Base-by-base conservation (phyloP, 768 basidiomycete genomes). In the Amyloporia xantha region DNA sequence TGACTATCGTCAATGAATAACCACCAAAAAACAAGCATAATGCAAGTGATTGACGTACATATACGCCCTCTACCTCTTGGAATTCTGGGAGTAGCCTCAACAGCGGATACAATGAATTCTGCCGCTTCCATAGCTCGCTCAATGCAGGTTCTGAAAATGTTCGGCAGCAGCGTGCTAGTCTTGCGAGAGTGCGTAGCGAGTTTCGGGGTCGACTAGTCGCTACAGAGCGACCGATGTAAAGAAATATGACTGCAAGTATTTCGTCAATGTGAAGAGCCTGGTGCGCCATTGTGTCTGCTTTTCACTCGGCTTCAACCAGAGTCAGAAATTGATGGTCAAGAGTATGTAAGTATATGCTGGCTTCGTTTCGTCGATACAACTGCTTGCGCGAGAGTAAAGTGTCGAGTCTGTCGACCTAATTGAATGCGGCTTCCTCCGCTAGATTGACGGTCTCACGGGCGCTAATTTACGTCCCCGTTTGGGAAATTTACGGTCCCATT, bases 101-200 rank as follows among this genome's bases (percentile, higher is more conserved):
- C 26, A 50, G n/a, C 3, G 48, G 48, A 7, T 30, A 17, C 41
- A 50, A 41, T 25, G 48, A 43, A 6, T 25, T 41, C 30, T 50
- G 48, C 15, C 30, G 37, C n/a, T 39, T 39, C 50, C 50, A 52
- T 23, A 52, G 39, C 17, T 7, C 24, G 28, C 23, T 28, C 3
- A 52, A 23, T 4, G 50, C 50, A 21, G 50, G 45, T 11, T 45
- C 37, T 6, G 24, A 12, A 35, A 51, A 46, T 9, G 37, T 15
- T 11, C 37, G 47, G 37, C 44, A 51, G 17, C 26, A 36, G 5
- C 44, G 44, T 9, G 50, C 50, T 19, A 47, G 36, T 20, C 23
- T 27, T 12, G 44, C 44, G 19, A 51, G 37, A 17, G 45, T 48
- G n/a, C 23, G 50, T 19, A 36, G 45, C 17, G 10, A 24, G 5